A percentile compares a stretch with the other conserved stretches of the same genome.
Evolutionary conservation across 78 protist genomes (phyloP).

Genomic region (Dictyostelium intermedium): DNA sequence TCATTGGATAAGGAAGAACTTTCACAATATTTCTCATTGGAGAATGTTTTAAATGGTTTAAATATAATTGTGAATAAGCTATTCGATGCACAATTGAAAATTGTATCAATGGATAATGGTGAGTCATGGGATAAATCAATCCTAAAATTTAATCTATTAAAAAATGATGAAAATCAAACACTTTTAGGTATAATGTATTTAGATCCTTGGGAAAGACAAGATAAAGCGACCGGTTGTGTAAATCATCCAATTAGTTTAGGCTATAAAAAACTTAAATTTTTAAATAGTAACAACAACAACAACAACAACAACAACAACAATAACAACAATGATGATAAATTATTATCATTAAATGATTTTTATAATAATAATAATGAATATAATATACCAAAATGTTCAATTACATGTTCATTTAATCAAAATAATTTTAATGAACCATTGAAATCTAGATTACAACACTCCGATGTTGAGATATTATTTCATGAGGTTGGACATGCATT

Average conservation of each 20-base stretch:
- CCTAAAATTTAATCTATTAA: not conserved
- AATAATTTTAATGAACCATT: not conserved
- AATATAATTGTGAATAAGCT: not conserved
- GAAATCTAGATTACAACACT: not conserved
- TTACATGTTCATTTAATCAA: slow-evolving; percentile 6
- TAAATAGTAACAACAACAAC: not conserved
- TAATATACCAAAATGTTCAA: slow-evolving; percentile 6
- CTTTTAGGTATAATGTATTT: slow-evolving; percentile 25
- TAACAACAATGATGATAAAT: not conserved
- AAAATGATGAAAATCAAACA: not conserved
- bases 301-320: not conserved
- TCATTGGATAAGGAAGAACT: not conserved
- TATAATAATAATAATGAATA: not conserved
- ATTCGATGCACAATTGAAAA: slow-evolving; percentile 15
- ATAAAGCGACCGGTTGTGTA: not conserved
- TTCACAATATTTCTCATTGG: slow-evolving; percentile 20
- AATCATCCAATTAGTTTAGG: slow-evolving; percentile 27
- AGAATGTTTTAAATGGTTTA: slow-evolving; percentile 50
- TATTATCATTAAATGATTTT: not conserved
- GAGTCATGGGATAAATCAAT: slow-evolving; percentile 41
- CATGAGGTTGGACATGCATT: slow-evolving; percentile 78
- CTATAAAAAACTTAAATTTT: not conserved
- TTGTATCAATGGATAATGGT: slow-evolving; percentile 18
- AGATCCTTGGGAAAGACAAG: slow-evolving; percentile 22
- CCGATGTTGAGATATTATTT: slow-evolving; percentile 13